These are phyloP conservation scores for Lathyrus oleraceus DNA, from an alignment of 306 rosid species.

Conservation along the genomic window DNA sequence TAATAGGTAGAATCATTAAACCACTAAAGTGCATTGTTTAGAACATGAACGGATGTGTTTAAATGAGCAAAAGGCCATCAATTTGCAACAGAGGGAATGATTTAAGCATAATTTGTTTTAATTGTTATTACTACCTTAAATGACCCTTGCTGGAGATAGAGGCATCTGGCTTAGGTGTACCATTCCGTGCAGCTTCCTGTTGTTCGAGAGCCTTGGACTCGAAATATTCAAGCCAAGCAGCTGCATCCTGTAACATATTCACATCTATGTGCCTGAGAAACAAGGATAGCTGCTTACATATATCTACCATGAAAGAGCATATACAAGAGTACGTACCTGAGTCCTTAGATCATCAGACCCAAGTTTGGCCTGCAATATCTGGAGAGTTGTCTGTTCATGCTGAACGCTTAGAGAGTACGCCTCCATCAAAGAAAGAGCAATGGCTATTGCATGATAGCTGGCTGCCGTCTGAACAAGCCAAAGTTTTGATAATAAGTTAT, in stretches of 20 bases:
- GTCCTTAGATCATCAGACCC: constrained; percentile 95
- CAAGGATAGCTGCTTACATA: not conserved
- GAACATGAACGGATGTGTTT: not conserved
- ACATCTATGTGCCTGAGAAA: constrained; percentile 23
- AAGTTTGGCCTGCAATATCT: constrained; percentile 93
- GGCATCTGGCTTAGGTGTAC: constrained; percentile 98
- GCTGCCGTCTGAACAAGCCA: constrained; percentile 83
- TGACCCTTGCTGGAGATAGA: constrained; percentile 99
- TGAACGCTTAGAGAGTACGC: constrained; percentile 95
- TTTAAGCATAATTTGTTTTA: constrained; percentile 11
- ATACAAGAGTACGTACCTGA: constrained; percentile 66
- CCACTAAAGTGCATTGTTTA: no score
- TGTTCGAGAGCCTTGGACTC: constrained; percentile 99
- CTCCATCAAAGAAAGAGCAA: constrained; percentile 98
- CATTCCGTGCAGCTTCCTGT: constrained; percentile 97
- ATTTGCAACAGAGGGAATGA: constrained; percentile 13
- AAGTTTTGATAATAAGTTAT: constrained; percentile 30
- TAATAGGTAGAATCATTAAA: constrained; percentile 17
- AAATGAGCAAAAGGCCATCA: not conserved
- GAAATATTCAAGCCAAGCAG: constrained; percentile 99
- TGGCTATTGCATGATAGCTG: constrained; percentile 98
- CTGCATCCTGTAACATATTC: constrained; percentile 75
- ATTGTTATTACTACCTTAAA: constrained; percentile 60
- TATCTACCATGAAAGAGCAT: constrained; percentile 12
- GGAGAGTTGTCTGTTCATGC: constrained; percentile 96